Conservation (phyloP, 2,329 filamentous ascomycete genomes). For the Stenocarpella maydis region DNA sequence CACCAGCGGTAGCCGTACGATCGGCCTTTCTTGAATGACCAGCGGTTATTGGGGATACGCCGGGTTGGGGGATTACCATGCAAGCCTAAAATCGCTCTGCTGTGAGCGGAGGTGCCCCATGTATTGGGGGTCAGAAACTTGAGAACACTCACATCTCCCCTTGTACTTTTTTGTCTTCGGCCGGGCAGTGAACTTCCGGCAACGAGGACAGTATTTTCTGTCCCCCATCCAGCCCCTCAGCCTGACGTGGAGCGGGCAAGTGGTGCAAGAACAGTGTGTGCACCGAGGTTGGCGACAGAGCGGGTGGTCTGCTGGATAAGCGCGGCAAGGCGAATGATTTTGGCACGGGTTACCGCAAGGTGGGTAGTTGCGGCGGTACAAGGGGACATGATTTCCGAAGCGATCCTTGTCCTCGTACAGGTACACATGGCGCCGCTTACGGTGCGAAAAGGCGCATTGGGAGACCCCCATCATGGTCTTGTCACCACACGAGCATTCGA, state of each 20-base stretch:
- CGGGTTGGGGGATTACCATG: neutral
- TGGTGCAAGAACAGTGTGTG: neutral
- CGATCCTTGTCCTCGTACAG: too few relatives aligned
- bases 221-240: neutral
- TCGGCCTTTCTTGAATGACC: neutral
- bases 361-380: neutral
- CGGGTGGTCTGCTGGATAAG: neutral
- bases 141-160: neutral
- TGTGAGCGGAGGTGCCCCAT: too few relatives aligned
- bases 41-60: neutral
- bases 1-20: neutral
- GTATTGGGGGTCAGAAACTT: too few relatives aligned
- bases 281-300: neutral
- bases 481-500: neutral
- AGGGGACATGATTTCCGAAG: neutral
- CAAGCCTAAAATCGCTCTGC: too few relatives aligned
- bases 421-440: neutral
- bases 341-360: neutral
- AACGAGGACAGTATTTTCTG: neutral
- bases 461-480: neutral
- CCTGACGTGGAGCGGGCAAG: neutral
- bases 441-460: neutral
- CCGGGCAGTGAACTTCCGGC: neutral
- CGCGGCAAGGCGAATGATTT: neutral
- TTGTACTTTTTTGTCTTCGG: neutral